Percentiles rank a stretch among this genome's conserved stretches.
phyloP scores from a whole-genome alignment of 805 yeast species.

The Grigorovia yakushimaensis region DNA sequence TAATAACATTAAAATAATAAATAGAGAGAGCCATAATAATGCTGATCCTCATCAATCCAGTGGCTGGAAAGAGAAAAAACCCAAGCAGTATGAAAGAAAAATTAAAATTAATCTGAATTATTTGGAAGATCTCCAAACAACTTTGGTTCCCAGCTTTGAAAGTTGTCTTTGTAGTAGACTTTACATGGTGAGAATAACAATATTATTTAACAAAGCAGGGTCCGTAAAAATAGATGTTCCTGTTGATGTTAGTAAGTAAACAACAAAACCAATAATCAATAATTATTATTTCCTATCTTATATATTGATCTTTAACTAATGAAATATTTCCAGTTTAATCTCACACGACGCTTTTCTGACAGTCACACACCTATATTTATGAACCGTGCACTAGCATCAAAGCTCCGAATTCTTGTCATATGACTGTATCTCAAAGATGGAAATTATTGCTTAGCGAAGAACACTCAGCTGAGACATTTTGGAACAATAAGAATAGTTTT shows the following conservation, averaged over 20 bases:
- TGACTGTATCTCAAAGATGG: too few relatives aligned
- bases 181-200: conserved; percentile 34
- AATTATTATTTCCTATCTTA: too few relatives aligned
- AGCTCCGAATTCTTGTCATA: too few relatives aligned
- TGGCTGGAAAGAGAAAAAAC: not conserved
- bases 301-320: too few relatives aligned
- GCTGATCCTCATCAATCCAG: not conserved
- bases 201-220: conserved; percentile 22
- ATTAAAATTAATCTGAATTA: conserved; percentile 18
- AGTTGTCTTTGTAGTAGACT: conserved; percentile 39
- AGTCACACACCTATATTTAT: too few relatives aligned
- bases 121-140: conserved; percentile 28
- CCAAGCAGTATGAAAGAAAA: conserved; percentile 17
- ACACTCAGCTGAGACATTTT: too few relatives aligned
- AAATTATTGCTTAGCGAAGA: too few relatives aligned
- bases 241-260: not conserved
- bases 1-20: not conserved
- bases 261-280: too few relatives aligned
- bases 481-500: too few relatives aligned
- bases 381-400: too few relatives aligned
- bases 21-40: not conserved
- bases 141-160: conserved; percentile 37
- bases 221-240: conserved; percentile 10
- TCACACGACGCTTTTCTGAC: too few relatives aligned
- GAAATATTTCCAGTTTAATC: too few relatives aligned